These are phyloP conservation scores for Athelia sp. DNA, from an alignment of 1,284 basidiomycete species.

Conservation along the genomic window DNA sequence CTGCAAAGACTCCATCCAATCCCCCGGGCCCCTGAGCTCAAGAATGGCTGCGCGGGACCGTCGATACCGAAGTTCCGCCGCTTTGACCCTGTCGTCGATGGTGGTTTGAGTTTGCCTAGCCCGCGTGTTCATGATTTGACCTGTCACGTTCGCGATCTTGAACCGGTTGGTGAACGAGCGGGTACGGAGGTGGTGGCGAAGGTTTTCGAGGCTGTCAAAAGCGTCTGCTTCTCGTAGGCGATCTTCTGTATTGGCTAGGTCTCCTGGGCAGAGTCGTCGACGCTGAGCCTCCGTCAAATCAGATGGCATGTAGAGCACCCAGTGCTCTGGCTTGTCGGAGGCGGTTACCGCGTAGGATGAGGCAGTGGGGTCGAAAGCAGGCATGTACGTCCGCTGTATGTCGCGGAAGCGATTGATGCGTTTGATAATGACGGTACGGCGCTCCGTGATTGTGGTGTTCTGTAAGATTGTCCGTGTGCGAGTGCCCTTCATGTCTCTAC, in stretches of 20 bases:
- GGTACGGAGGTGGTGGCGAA: slow-evolving; percentile 6
- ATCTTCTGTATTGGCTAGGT: slow-evolving; percentile 5
- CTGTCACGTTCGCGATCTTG: slow-evolving; percentile 10
- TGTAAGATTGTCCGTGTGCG: not conserved
- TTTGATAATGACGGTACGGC: not conserved
- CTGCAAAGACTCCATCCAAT: not conserved
- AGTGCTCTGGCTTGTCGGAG: not conserved
- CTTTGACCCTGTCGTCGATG: not conserved
- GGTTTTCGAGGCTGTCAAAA: slow-evolving; percentile 1
- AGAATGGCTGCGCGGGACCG: not conserved
- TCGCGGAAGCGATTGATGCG: not conserved
- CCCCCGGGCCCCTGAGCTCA: not conserved
- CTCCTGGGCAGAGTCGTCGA: not conserved
- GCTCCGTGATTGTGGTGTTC: not conserved
- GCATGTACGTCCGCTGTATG: not conserved
- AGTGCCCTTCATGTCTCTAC: not conserved
- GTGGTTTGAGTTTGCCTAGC: not conserved
- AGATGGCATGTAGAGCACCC: not conserved
- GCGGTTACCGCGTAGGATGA: not conserved
- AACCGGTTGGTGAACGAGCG: slow-evolving; percentile 6
- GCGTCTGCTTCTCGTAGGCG: slow-evolving; percentile 7
- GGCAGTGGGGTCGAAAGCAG: not conserved
- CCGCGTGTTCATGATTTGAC: slow-evolving; percentile 5
- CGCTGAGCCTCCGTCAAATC: not conserved
- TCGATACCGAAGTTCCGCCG: not conserved